Percentiles rank a stretch among this genome's conserved stretches.
Evolutionary conservation across 495 filamentous ascomycete genomes (phyloP).

Genomic region (Aspergillus sclerotioniger): DNA sequence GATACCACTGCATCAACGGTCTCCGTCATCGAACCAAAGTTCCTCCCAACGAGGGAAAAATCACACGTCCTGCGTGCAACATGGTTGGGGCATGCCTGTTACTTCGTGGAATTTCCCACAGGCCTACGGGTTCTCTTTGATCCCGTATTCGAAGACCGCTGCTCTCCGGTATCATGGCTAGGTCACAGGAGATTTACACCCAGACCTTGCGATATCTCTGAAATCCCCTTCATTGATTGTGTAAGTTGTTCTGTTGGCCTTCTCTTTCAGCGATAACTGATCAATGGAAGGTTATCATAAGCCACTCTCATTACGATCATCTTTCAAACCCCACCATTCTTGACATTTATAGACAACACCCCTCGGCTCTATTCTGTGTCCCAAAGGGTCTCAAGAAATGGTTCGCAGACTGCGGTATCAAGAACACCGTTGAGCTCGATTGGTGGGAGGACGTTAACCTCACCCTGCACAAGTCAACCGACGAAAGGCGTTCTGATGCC

Average conservation of each 20-base stretch:
- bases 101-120: conserved; percentile 85
- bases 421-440: conserved; percentile 82
- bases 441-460: conserved; percentile 92
- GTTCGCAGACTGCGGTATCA: conserved; percentile 68
- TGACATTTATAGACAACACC: conserved; percentile 67
- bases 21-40: conserved; percentile 32
- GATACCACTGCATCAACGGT: conserved; percentile 60
- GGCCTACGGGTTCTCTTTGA: conserved; percentile 92
- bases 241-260: too few relatives aligned
- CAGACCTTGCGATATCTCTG: conserved; percentile 71
- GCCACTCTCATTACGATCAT: conserved; percentile 94
- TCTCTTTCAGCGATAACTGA: too few relatives aligned
- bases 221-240: conserved; percentile 75
- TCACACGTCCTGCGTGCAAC: conserved; percentile 72
- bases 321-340: conserved; percentile 71
- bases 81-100: conserved; percentile 96
- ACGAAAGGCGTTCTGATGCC: too few relatives aligned
- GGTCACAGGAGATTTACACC: conserved; percentile 81
- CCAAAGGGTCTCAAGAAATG: conserved; percentile 82
- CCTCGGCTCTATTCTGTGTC: conserved; percentile 83
- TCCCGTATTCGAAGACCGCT: conserved; percentile 89
- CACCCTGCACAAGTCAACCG: conserved; percentile 40
- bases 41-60: conserved; percentile 55
- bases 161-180: conserved; percentile 68
- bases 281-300: conserved; percentile 69